Evolutionary conservation across 805 yeast species (phyloP).

Genomic region (Candida krabiensis): DNA sequence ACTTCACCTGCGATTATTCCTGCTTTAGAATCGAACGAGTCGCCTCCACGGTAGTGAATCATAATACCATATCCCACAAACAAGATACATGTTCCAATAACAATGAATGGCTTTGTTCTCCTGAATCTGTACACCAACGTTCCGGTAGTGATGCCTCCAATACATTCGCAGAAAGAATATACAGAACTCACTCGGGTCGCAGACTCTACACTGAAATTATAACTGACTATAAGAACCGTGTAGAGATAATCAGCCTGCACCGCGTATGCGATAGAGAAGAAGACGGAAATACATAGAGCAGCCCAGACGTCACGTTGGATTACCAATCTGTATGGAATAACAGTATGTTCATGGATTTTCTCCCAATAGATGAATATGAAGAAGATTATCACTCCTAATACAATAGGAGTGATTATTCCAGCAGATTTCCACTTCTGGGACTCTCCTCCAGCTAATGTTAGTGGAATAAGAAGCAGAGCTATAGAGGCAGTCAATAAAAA

Average conservation of each 20-base stretch:
- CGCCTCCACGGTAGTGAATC: neutral
- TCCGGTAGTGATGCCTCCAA: neutral
- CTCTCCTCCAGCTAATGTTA: slow-evolving; percentile 2
- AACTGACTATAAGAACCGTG: neutral
- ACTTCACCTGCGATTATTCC: neutral
- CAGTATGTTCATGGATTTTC: neutral
- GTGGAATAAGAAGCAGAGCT: neutral
- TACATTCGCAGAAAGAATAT: neutral
- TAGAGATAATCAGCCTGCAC: neutral
- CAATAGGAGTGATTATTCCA: neutral
- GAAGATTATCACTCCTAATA: neutral
- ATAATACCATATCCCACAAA: neutral
- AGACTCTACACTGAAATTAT: neutral
- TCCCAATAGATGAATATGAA: neutral
- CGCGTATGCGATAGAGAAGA: neutral
- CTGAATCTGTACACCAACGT: neutral
- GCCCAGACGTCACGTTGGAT: neutral
- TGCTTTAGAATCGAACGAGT: neutral
- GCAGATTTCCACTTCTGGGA: neutral
- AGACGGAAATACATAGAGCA: neutral
- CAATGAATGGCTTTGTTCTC: slow-evolving; percentile 1
- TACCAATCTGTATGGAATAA: neutral
- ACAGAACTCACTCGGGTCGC: neutral
- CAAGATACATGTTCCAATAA: neutral
- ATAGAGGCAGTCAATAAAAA: neutral